Percentiles rank a stretch among this genome's conserved stretches.
phyloP scores from a whole-genome alignment of 352 stramenopile species.

The Phytophthora ohioensis region DNA sequence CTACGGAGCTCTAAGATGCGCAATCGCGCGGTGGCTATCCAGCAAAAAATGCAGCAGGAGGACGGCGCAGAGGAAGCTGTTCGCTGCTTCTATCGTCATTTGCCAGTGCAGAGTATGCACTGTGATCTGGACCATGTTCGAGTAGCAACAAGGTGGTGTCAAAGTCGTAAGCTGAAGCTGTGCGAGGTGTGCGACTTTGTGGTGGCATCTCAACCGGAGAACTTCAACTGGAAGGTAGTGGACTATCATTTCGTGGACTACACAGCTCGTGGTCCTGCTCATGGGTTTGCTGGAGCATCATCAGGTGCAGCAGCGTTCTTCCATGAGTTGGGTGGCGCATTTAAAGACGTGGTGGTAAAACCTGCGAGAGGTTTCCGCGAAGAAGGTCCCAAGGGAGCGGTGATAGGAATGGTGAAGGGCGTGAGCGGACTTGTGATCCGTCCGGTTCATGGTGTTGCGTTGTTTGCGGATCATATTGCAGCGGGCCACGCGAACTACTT shows the following conservation, averaged over 20 bases:
- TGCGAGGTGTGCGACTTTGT: slow-evolving; percentile 68
- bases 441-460: slow-evolving; percentile 52
- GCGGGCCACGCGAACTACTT: slow-evolving; percentile 51
- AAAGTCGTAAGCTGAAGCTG: slow-evolving; percentile 56
- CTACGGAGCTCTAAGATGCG: slow-evolving; percentile 58
- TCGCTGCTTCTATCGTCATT: slow-evolving; percentile 80
- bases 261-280: slow-evolving; percentile 49
- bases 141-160: slow-evolving; percentile 64
- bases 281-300: slow-evolving; percentile 45
- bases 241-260: slow-evolving; percentile 72
- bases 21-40: slow-evolving; percentile 50
- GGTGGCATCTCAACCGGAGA: slow-evolving; percentile 48
- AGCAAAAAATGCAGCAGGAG: slow-evolving; percentile 74
- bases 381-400: slow-evolving; percentile 57
- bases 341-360: slow-evolving; percentile 64
- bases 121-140: slow-evolving; percentile 67
- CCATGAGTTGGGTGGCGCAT: slow-evolving; percentile 54
- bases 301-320: slow-evolving; percentile 57
- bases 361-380: slow-evolving; percentile 52
- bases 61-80: slow-evolving; percentile 87
- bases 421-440: slow-evolving; percentile 52
- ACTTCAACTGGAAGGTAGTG: slow-evolving; percentile 50
- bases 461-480: slow-evolving; percentile 63
- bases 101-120: slow-evolving; percentile 87
- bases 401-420: slow-evolving; percentile 57